Evolutionary conservation across 768 basidiomycete genomes (phyloP).

Genomic region (Boletus pseudo-olivaceus): DNA sequence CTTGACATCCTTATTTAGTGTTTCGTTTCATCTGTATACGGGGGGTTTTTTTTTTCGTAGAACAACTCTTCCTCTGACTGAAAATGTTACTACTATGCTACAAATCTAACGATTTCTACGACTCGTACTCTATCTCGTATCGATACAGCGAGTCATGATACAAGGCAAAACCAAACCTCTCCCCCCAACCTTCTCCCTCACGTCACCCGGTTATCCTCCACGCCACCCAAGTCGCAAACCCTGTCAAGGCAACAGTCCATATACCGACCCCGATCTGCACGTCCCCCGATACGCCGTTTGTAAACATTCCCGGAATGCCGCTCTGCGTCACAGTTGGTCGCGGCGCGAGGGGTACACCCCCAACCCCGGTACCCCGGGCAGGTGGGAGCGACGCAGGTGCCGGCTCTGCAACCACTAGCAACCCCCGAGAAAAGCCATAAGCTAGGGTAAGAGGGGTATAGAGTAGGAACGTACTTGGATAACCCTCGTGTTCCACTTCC

Average conservation of each 20-base stretch:
- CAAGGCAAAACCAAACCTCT: neutral
- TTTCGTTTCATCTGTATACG: neutral
- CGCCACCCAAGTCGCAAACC: conserved; percentile 18
- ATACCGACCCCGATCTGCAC: conserved; percentile 9
- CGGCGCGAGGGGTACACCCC: conserved; percentile 29
- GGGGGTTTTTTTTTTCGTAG: neutral
- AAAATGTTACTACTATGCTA: neutral
- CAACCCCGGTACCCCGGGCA: conserved; percentile 22
- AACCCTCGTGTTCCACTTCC: conserved; percentile 24
- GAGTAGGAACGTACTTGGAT: conserved; percentile 25
- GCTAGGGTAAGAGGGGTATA: neutral
- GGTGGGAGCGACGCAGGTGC: conserved; percentile 37
- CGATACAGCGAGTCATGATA: conserved; percentile 1
- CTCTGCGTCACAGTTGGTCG: conserved; percentile 13
- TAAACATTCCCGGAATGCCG: neutral
- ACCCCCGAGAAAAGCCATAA: neutral
- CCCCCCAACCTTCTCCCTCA: too few species aligned
- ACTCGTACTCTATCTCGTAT: neutral
- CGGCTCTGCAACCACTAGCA: conserved; percentile 37
- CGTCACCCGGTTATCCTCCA: conserved; percentile 15
- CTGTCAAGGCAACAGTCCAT: conserved; percentile 16
- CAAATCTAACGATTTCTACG: conserved; percentile 4
- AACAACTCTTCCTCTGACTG: too few species aligned
- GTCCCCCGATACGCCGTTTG: conserved; percentile 17
- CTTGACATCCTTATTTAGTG: neutral